Base-by-base conservation (phyloP, 2,329 filamentous ascomycete species). In the Raffaelea arxii region DNA sequence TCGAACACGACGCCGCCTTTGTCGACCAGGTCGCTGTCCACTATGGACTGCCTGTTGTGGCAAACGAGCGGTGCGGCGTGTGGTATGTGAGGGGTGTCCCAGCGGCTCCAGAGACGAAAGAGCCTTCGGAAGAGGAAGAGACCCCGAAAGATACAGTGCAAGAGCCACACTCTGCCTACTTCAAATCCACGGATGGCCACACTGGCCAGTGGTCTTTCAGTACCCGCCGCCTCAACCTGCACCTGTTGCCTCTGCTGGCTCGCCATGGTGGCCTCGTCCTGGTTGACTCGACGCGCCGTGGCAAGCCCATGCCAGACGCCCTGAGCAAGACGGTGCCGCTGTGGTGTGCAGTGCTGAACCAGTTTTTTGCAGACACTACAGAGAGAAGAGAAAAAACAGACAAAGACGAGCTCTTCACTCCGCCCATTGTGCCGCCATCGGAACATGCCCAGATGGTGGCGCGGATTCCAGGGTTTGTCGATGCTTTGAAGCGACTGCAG, bases 171-270 rank as follows among this genome's bases (percentile, higher is more conserved):
- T 89, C 85, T 53, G 86, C 84, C 25, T 98, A 97, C 65, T 98
- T 97, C 67, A 98, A 98, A 72, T 94, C 87, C 65, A 98, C 92
- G 2, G 92, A 98, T 66, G 92, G 92, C 1, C 92, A 98, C 62
- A 80, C 82, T 44, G 82, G 86, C 9, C 82, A 94, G 58, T 98
- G 92, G 92, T 78, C 82, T 51, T 95, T 97, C 60, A 95, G 86
- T 64, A 76, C 83, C 21, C 71, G 92, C 52, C 74, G 92, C 53
- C 65, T 97, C 58, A 98, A 98, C 60, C 60, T 95, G 56, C 86
- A 94, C 53, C 61, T 97, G 16, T 62, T 96, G 43, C 73, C 80
- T 27, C 58, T 90, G 36, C 73, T 91, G 46, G 79, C 75, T 50
- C 58, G 68, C 47, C 60, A 78, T 63, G 79, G 36, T 52, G 81